phyloP scores from a whole-genome alignment of 208 protist genomes.

The Acanthamoeba lenticulata region DNA sequence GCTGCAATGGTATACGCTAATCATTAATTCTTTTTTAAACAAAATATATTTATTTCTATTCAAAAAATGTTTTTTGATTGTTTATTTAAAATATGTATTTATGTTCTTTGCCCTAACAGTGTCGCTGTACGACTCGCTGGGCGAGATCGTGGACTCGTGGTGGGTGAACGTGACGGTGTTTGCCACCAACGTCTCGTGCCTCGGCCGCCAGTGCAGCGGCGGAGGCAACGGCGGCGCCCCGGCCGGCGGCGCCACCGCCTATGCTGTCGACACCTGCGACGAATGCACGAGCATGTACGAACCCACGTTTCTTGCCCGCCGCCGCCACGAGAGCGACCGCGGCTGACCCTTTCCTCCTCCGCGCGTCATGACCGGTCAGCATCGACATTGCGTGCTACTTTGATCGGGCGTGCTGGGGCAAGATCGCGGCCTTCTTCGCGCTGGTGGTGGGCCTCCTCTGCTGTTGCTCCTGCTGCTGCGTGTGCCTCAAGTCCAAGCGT shows the following conservation, averaged over 20 bases:
- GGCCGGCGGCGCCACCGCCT: not conserved
- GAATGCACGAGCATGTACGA: not conserved
- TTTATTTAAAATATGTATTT: not conserved
- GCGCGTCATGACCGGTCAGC: not conserved
- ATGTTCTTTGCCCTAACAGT: conserved; percentile 19
- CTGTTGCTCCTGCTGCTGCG: conserved; percentile 39
- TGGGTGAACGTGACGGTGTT: conserved; percentile 30
- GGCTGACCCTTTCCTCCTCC: not conserved
- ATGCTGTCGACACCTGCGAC: not conserved
- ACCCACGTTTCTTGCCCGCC: not conserved
- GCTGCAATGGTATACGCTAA: not conserved
- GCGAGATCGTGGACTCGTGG: not conserved
- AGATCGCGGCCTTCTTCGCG: not conserved
- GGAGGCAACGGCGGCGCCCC: not conserved
- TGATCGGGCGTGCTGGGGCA: not conserved
- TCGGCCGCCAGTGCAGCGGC: not conserved
- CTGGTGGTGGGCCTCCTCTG: not conserved
- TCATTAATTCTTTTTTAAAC: not conserved
- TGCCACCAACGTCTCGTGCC: conserved; percentile 1
- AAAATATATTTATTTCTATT: not conserved
- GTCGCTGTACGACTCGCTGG: not conserved
- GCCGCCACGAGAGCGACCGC: not conserved
- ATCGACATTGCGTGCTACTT: conserved; percentile 48
- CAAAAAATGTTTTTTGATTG: not conserved
- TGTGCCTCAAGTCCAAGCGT: conserved; percentile 20